Evolutionary conservation across 73 alveolate species (phyloP).

Genomic region (Tetrahymena borealis): DNA sequence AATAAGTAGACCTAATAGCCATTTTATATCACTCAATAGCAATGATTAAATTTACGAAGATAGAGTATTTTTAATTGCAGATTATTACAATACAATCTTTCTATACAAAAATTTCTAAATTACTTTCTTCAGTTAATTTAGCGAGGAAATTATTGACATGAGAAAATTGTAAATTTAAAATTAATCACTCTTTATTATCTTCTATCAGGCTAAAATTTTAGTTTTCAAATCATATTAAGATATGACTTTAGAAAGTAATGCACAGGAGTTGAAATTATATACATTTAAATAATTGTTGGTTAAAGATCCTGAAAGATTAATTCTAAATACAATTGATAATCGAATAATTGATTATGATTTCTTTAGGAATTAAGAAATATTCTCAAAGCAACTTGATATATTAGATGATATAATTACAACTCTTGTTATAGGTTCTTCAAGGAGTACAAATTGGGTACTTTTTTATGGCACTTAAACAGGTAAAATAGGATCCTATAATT

Average conservation of each 20-base stretch:
- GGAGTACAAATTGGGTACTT: neutral
- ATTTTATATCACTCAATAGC: neutral
- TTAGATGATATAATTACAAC: neutral
- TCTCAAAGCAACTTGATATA: neutral
- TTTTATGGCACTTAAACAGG: neutral
- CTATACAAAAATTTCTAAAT: neutral
- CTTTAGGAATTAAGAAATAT: neutral
- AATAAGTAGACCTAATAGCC: neutral
- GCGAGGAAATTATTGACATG: neutral
- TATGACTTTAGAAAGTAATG: neutral
- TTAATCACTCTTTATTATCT: neutral
- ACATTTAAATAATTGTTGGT: neutral
- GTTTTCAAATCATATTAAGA: neutral
- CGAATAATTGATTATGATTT: neutral
- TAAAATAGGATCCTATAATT: neutral
- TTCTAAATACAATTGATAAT: neutral
- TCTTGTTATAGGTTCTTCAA: neutral
- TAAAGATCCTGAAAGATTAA: neutral
- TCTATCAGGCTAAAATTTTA: neutral
- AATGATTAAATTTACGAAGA: neutral
- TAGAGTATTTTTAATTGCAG: neutral
- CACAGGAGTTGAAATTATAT: neutral
- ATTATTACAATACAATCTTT: neutral
- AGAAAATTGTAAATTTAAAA: neutral
- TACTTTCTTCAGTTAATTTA: neutral